These are phyloP conservation scores for Aureobasidium mangrovei DNA, from an alignment of 2,329 filamentous ascomycete species.

Conservation along the genomic window DNA sequence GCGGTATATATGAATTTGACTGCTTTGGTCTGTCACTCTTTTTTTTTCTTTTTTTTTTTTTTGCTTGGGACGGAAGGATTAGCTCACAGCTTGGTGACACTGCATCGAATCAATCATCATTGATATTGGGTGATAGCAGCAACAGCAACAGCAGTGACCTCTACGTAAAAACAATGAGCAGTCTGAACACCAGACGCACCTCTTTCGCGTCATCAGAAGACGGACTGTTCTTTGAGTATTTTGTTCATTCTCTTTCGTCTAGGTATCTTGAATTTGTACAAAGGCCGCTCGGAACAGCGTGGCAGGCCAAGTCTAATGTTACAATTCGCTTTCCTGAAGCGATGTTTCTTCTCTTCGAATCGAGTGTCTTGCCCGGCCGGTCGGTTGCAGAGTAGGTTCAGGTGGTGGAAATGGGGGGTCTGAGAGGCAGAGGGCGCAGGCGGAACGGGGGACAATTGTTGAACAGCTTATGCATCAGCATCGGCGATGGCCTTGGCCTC, in stretches of 20 bases:
- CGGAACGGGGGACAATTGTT: background rate
- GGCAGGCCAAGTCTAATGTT: background rate
- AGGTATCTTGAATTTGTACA: background rate
- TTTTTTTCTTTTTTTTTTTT: too few relatives aligned
- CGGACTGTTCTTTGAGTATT: background rate
- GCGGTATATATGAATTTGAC: too few relatives aligned
- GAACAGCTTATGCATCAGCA: background rate
- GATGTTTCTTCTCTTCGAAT: background rate
- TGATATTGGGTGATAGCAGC: too few relatives aligned
- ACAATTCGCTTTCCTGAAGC: background rate
- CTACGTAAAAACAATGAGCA: too few relatives aligned
- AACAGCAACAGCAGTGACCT: too few relatives aligned
- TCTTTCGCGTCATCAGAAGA: too few relatives aligned
- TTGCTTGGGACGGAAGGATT: too few relatives aligned
- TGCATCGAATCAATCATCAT: too few relatives aligned
- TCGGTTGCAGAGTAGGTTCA: background rate
- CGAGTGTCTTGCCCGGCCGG: background rate
- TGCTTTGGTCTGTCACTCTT: too few relatives aligned
- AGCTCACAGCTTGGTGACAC: too few relatives aligned
- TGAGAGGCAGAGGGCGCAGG: background rate
- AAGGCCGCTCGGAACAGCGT: background rate
- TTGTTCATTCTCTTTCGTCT: background rate
- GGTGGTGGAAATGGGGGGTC: background rate
- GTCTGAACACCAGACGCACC: too few relatives aligned
- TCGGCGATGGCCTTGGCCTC: slow-evolving; percentile 9